Conservation (phyloP, 768 basidiomycete genomes). For the Psilocybe azurescens region DNA sequence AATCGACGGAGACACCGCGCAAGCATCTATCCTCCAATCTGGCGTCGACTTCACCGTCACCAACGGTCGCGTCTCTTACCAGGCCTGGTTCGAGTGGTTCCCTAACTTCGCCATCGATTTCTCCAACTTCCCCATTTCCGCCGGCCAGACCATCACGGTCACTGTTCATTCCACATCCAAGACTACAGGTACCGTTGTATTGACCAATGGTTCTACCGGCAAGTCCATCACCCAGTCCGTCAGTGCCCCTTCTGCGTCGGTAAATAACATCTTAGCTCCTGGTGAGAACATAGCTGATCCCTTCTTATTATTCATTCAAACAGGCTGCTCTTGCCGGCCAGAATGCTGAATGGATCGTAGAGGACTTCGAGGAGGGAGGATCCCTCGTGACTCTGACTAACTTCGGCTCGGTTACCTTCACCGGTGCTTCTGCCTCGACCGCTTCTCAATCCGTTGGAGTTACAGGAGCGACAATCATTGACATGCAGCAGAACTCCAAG, state of each 20-base stretch:
- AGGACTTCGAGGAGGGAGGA: conserved; percentile 26
- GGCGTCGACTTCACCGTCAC: conserved; percentile 26
- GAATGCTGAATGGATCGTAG: conserved; percentile 28
- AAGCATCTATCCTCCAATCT: conserved; percentile 23
- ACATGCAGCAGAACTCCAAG: conserved; percentile 21
- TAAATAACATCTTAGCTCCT: neutral
- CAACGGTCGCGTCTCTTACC: conserved; percentile 20
- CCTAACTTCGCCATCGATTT: conserved; percentile 24
- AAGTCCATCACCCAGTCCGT: conserved; percentile 24
- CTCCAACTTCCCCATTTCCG: conserved; percentile 20
- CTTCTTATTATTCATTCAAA: neutral
- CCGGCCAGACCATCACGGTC: conserved; percentile 23
- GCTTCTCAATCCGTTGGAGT: conserved; percentile 15
- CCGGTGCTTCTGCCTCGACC: conserved; percentile 20
- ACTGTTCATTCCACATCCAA: conserved; percentile 22
- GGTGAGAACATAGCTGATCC: neutral
- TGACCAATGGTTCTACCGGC: conserved; percentile 21
- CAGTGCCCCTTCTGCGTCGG: conserved; percentile 21
- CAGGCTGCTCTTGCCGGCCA: conserved; percentile 23
- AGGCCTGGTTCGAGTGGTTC: conserved; percentile 29
- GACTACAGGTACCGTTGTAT: conserved; percentile 22
- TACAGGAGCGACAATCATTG: conserved; percentile 21
- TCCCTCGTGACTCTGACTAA: conserved; percentile 23
- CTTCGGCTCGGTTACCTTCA: conserved; percentile 27
- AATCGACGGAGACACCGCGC: conserved; percentile 26